phyloP scores from a whole-genome alignment of 2,329 filamentous ascomycete genomes.

The Penicillium sp. region DNA sequence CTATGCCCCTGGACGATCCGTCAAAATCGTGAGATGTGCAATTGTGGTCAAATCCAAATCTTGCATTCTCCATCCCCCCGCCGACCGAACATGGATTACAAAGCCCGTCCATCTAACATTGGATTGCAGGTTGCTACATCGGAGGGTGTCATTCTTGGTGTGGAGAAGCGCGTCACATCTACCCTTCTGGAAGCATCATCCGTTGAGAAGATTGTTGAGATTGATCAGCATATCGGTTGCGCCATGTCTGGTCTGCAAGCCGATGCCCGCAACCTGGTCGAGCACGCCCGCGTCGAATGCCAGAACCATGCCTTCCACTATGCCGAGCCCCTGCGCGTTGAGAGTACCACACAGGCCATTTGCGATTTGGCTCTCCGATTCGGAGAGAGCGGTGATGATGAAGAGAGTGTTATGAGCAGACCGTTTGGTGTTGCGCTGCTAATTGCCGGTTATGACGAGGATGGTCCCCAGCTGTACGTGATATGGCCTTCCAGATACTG shows the following conservation, averaged over 20 bases:
- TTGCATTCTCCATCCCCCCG: not conserved
- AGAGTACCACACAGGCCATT: constrained; percentile 98
- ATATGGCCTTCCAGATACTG: not conserved
- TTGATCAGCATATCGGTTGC: constrained; percentile 97
- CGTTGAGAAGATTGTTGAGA: constrained; percentile 99
- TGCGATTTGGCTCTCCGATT: constrained; percentile 96
- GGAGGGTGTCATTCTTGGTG: constrained; percentile 92
- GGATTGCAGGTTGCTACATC: constrained; percentile 75
- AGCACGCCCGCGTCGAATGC: constrained; percentile 96
- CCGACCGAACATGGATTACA: not conserved
- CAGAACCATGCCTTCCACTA: constrained; percentile 99
- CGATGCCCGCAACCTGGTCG: constrained; percentile 95
- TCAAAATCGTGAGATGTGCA: not conserved
- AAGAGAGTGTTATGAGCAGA: constrained; percentile 98
- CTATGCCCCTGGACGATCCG: not conserved
- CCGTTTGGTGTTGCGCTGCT: constrained; percentile 96
- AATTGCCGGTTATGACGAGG: constrained; percentile 96
- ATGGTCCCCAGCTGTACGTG: constrained; percentile 83
- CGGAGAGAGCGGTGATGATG: constrained; percentile 94
- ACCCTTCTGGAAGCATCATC: constrained; percentile 96
- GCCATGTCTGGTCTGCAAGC: constrained; percentile 98
- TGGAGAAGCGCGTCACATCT: constrained; percentile 98
- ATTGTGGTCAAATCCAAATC: not conserved
- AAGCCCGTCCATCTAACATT: constrained; percentile 25
- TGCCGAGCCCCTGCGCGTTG: constrained; percentile 90